Evolutionary conservation across 1,139 yeast species (phyloP), one percentile per base, ranked within the genome.

Genomic region (Taiozyma onychis): DNA sequence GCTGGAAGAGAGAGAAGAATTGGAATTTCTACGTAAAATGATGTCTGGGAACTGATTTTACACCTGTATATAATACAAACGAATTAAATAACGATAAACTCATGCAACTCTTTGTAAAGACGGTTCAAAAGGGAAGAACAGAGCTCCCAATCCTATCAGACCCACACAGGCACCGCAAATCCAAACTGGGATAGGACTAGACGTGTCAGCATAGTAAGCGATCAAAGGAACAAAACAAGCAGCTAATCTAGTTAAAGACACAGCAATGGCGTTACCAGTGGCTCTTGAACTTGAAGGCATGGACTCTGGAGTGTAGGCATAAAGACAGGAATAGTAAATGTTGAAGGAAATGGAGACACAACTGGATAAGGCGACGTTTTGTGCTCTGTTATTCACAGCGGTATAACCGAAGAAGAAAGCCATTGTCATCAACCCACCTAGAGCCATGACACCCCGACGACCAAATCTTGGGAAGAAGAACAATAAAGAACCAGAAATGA

Each of bases 351-450:
- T 70, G 59, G 73, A 78, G 21, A 79, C 76, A 24, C 77, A 72
- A 24, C 82, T 72, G 28, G 77, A 71, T 51, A 80, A 73, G 1
- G 79, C 85, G 24, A 79, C 75, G 59, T 80, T 76, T 44, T 70
- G 78, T n/a, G 72, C 64, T 46, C 76, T 66, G 2, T 77, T 76
- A 57, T 75, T 70, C 34, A 80, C 80, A 2, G 78, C 72, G 4
- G 86, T 80, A 59, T 78, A 80, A 26, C 80, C 81, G 64, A 81
- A 80, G 54, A 81, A 65, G 51, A 80, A 72, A 2, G 76, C 78
- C 81, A 81, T 80, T 21, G 79, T 66, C 4, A 71, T 53, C 11
- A 81, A n/a, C 0, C 81, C 81, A 16, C 85, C 84, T 49, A 81
- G 66, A 16, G 70, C 70, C 74, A 81, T 68, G 4, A 81, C 72